Evolutionary conservation across 345 rosid genomes (phyloP), one percentile per base, ranked within the genome.

Genomic region (Erucastrum elatum): DNA sequence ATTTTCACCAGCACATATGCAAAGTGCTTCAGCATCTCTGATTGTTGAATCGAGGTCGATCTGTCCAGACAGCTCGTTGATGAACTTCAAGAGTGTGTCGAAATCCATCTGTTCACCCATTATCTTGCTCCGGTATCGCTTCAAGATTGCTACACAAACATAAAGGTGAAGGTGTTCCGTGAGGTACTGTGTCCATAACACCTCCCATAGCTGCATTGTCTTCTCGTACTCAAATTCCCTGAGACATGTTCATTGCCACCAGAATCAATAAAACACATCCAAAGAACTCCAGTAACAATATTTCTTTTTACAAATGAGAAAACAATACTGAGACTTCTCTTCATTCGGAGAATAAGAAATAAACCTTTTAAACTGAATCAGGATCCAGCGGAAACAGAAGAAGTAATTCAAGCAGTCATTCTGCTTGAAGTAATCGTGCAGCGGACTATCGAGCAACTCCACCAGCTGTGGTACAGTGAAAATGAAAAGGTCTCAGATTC

Each of bases 301-400:
- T 29, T 29, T 29, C 31, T 29, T 29, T 29, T 29, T 2, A 29
- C 2, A 29, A 29, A 29, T 29, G 31, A 29, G 31, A 29, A 29
- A 29, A 29, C 31, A 29, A 29, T 2, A 29, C 31, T 29, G 31
- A 29, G 4, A 29, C 31, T 29, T 29, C 31, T 29, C 31, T 29
- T 29, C 31, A 29, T 29, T 29, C 31, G 31, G 31, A 29, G 31
- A 29, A 29, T 29, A 2, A 29, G 31, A 29, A 29, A 29, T 4
- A 29, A 29, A 29, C 31, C 31, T 29, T 29, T 29, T 29, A 77
- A 96, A 96, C 78, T 93, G 98, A 69, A 93, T 91, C 37, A 96
- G 85, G 82, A 91, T 74, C 99, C 99, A 96, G 83, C 98, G 99
- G 87, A 96, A 96, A 80, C 99, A 96, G 83, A 96, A 93, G 94